These are phyloP conservation scores for Chaetomium sp. DNA, from an alignment of 2,329 filamentous ascomycete genomes.

Conservation along the genomic window DNA sequence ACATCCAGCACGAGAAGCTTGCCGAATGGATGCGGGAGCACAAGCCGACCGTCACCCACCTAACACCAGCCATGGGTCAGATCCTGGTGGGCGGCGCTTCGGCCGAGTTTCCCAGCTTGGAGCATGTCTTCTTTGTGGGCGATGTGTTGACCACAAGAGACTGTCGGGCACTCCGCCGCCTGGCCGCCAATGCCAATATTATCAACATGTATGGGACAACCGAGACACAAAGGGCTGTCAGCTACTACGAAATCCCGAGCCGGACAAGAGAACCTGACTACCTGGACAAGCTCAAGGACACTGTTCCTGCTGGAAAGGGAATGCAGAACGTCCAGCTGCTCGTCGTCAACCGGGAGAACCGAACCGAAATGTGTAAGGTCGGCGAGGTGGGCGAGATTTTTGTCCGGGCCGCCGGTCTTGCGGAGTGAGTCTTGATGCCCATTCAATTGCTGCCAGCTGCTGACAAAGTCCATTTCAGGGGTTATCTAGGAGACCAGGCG, in stretches of 20 bases:
- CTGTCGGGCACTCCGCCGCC: slow-evolving; percentile 71
- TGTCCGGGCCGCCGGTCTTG: slow-evolving; percentile 78
- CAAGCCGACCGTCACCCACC: slow-evolving; percentile 75
- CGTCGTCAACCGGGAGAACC: slow-evolving; percentile 71
- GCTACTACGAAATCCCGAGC: slow-evolving; percentile 77
- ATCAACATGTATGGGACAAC: slow-evolving; percentile 90
- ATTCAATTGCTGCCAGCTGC: background rate
- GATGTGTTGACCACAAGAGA: slow-evolving; percentile 86
- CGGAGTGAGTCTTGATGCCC: slow-evolving; percentile 52
- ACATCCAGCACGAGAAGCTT: slow-evolving; percentile 83
- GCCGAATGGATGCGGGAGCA: slow-evolving; percentile 85
- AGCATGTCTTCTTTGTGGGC: slow-evolving; percentile 85
- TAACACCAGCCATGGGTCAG: slow-evolving; percentile 96
- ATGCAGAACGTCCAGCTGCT: slow-evolving; percentile 90
- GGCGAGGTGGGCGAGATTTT: slow-evolving; percentile 86
- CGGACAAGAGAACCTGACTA: slow-evolving; percentile 59
- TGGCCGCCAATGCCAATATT: slow-evolving; percentile 75
- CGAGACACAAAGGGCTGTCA: slow-evolving; percentile 79
- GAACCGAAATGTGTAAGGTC: slow-evolving; percentile 70
- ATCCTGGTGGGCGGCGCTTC: slow-evolving; percentile 85
- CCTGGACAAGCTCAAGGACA: slow-evolving; percentile 58
- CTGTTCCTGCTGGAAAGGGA: slow-evolving; percentile 79
- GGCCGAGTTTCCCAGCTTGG: slow-evolving; percentile 74
- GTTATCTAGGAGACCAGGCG: slow-evolving; percentile 51
- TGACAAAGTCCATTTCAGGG: slow-evolving; percentile 27